Base-by-base conservation (phyloP, 768 basidiomycete genomes). In the Astraeus odoratus region DNA sequence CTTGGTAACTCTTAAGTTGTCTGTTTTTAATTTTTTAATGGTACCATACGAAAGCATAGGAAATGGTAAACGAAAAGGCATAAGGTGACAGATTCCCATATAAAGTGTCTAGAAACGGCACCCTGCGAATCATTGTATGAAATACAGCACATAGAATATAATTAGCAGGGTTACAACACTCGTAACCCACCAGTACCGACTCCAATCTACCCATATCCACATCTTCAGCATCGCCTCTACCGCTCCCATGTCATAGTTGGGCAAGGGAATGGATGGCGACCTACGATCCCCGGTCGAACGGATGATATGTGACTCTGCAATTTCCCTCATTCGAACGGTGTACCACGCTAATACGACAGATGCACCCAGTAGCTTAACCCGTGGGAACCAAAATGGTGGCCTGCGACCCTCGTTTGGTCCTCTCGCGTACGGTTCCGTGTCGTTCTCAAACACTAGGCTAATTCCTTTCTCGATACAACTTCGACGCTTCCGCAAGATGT, bases 281-380 rank as follows among this genome's bases (percentile, higher is more conserved):
- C 25, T 25, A 10, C 44, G 42, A 44, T 47, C 35, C 10, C 19
- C 29, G 20, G 19, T 2, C 10, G 5, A 25, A 7, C 38, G 40
- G 26, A 30, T n/a, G 25, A 50, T 41, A 10, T 46, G 54, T 30
- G 53, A 47, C 25, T 35, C 24, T 7, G 80, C 72, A 24, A 84
- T 55, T 23, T 65, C 60, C 44, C 80, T 70, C 58, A 92, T 77
- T 50, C 67, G 67, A 16, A 83, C 66, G 15, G 60, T 58, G 61
- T 89, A 84, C 86, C 86, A 89, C 4, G 83, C 77, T 61, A 80
- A 67, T 16, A 61, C 65, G 8, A 73, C 59, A 0, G 83, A 77
- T 1, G 82, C 85, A 0, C 88, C 86, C 12, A 89, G 57, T 5
- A 92, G 60, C 29, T 70, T 71, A 20, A 87, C 70, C 13, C 70